These are phyloP conservation scores for Spinellus fusiger DNA, from an alignment of 192 early-diverging fungal species.

Conservation along the genomic window DNA sequence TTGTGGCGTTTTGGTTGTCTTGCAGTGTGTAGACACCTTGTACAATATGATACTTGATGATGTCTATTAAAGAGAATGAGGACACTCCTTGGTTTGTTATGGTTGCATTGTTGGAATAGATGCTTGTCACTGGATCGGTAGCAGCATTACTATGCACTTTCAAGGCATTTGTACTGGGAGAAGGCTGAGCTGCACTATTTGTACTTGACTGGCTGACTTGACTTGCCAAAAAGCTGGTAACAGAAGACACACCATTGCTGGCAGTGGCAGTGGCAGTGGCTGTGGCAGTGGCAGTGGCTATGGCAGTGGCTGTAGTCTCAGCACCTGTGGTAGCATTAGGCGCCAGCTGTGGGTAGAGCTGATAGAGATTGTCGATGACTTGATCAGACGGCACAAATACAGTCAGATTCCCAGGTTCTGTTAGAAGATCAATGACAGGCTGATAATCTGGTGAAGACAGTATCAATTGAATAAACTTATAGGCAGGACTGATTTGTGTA, in stretches of 20 bases:
- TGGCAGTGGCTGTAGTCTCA: background rate
- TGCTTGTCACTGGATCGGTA: too few species aligned
- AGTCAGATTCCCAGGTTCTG: background rate
- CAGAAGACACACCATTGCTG: too few species aligned
- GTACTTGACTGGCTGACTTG: too few species aligned
- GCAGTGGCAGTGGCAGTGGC: too few species aligned
- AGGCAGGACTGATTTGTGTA: background rate
- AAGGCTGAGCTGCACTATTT: too few species aligned
- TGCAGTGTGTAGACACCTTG: background rate
- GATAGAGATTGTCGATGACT: background rate
- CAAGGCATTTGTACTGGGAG: too few species aligned
- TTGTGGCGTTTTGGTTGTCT: background rate
- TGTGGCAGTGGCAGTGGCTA: too few species aligned
- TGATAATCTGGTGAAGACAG: background rate
- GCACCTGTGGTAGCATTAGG: background rate
- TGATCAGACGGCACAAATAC: background rate
- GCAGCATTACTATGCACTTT: too few species aligned
- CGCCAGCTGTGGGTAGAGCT: background rate
- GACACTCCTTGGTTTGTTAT: background rate
- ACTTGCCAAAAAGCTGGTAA: too few species aligned
- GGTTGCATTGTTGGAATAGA: background rate
- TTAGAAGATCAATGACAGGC: constrained; percentile 4
- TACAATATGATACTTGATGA: constrained; percentile 1
- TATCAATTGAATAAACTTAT: background rate
- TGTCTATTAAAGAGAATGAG: background rate